Base-by-base conservation (phyloP, 2,329 filamentous ascomycete species). In the Pseudogymnoascus sp. region DNA sequence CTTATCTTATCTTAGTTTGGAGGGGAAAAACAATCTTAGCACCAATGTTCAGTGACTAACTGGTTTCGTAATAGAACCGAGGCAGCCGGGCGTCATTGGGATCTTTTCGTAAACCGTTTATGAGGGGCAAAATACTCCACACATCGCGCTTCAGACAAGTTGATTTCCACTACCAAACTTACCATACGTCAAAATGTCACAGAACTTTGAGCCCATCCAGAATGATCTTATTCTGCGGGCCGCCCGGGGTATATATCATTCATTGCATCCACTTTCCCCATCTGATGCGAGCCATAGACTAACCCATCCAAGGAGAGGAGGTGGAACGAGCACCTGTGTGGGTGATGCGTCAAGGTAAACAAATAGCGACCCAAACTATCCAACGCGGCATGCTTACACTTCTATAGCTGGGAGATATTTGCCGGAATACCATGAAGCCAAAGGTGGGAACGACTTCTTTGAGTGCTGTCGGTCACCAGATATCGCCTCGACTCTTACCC, bases 291-390 rank as follows among this genome's bases (percentile, higher is more conserved):
- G 46, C 37, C 46, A 60, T 56, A 62, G 40, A 31, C 66, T 69
- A 65, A 71, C 68, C 65, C 64, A 66, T 63, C 63, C 62, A 72
- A 96, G 93, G 93, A 75, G 84, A 97, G 78, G 87, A 87, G 75
- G 90, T 97, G 68, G 92, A 97, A 77, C 87, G 95, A 68, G 90
- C 95, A 66, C 95, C 95, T 64, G 91, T 96, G 81, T 99, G 95
- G 95, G 92, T 99, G 75, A 99, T 99, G 95, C 90, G 95, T 77
- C 95, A 99, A 86, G 92, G 92, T 93, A 71, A 81, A 38, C 76
- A 76, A 70, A 63, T 46, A 63, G 17, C 6, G 42, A 46, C 40
- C 63, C 29, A 26, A 59, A 26, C 4, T 37, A 10, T 38, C 6
- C n/a, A 42, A 62, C 60, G 59, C 40, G 59, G 6, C 63, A 53